These are phyloP conservation scores for Penicillium tannophilum DNA, from an alignment of 495 filamentous ascomycete genomes.

Conservation along the genomic window DNA sequence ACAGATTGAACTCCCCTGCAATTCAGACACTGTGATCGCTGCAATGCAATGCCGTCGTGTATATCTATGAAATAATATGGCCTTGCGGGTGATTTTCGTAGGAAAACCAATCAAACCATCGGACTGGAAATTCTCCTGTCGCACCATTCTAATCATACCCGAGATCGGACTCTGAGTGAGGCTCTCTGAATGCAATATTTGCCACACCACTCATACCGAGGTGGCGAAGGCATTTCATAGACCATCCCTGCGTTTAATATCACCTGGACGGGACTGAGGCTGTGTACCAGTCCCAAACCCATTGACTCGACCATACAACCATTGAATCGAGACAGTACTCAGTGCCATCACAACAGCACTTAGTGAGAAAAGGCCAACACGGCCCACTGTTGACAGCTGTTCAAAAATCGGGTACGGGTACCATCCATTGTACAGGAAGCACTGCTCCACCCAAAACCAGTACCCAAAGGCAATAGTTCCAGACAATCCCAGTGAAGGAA, in stretches of 20 bases:
- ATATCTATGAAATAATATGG: neutral
- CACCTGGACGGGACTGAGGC: conserved; percentile 33
- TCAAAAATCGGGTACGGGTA: conserved; percentile 89
- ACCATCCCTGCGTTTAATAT: conserved; percentile 32
- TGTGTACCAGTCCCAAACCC: conserved; percentile 45
- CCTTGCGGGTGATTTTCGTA: neutral
- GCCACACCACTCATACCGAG: too few relatives aligned
- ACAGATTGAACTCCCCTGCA: too few relatives aligned
- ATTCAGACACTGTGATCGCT: neutral
- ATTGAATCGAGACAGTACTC: conserved; percentile 67
- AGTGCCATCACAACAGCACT: conserved; percentile 72
- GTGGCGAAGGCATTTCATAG: conserved; percentile 13
- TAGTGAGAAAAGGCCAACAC: conserved; percentile 66
- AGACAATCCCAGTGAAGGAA: conserved; percentile 64
- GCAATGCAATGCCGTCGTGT: neutral
- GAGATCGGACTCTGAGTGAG: neutral
- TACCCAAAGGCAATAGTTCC: conserved; percentile 69
- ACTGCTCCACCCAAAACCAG: conserved; percentile 88
- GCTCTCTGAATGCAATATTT: neutral
- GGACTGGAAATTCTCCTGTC: too few relatives aligned
- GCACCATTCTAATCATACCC: neutral
- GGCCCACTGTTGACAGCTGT: conserved; percentile 58
- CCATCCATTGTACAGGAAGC: conserved; percentile 75
- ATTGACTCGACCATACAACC: conserved; percentile 70
- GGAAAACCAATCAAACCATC: too few relatives aligned